Percentiles rank a stretch among this genome's conserved stretches.
phyloP scores from a whole-genome alignment of 2,329 filamentous ascomycete genomes.

The Penicillium sclerotiorum region DNA sequence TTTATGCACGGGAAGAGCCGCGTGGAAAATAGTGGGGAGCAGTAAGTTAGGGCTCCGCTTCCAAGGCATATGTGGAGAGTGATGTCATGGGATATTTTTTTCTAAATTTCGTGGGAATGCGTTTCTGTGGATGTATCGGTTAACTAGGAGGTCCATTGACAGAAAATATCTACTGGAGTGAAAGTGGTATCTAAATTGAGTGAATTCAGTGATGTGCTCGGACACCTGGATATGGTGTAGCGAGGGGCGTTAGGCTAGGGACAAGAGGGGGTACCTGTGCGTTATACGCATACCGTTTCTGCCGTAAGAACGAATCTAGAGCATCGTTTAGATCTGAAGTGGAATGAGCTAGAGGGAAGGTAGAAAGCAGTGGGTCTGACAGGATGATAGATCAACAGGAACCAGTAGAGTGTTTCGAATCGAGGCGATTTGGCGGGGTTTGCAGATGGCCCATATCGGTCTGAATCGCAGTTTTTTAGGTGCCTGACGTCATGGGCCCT shows the following conservation, averaged over 20 bases:
- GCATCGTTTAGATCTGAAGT: slow-evolving; percentile 1
- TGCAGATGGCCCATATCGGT: background rate
- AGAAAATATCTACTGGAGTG: too few species aligned
- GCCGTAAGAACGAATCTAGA: too few species aligned
- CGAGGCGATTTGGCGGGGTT: background rate
- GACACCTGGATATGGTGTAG: too few species aligned
- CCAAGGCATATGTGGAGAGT: slow-evolving; percentile 1
- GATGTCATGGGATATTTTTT: slow-evolving; percentile 7
- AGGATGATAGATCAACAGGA: slow-evolving; percentile 2
- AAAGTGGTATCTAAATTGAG: too few species aligned
- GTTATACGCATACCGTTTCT: too few species aligned
- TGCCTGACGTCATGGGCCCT: background rate
- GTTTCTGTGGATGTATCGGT: background rate
- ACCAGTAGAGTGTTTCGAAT: background rate
- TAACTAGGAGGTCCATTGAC: too few species aligned
- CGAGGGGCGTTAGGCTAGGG: too few species aligned
- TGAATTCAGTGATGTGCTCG: too few species aligned
- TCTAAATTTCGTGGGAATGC: background rate
- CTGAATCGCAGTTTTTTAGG: background rate
- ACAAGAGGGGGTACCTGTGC: too few species aligned
- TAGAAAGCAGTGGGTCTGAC: background rate
- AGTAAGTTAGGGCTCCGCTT: slow-evolving; percentile 1
- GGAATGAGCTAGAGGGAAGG: slow-evolving; percentile 3
- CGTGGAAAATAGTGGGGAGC: slow-evolving; percentile 3
- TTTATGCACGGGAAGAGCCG: slow-evolving; percentile 9